These are phyloP conservation scores for Oryza glumipatula DNA, from an alignment of 176 grass and related monocot species.

Conservation along the genomic window DNA sequence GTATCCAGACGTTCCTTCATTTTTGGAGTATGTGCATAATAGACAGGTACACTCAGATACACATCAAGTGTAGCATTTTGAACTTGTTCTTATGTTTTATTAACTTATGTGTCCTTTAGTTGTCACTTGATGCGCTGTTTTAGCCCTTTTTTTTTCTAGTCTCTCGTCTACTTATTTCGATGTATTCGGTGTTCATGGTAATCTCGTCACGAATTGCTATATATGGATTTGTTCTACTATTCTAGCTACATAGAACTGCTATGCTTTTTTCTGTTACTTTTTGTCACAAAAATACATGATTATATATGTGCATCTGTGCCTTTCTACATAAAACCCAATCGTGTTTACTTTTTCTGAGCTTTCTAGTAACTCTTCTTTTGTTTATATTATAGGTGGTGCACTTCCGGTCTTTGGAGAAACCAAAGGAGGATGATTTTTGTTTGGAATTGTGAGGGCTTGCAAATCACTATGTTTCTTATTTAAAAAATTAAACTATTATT, in stretches of 20 bases:
- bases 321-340: slow-evolving; percentile 19
- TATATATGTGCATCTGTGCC: slow-evolving; percentile 9
- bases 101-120: background rate
- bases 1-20: slow-evolving; percentile 92
- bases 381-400: slow-evolving; percentile 75
- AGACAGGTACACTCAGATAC: slow-evolving; percentile 72
- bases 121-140: background rate
- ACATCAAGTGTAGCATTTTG: slow-evolving; percentile 28
- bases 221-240: slow-evolving; percentile 2
- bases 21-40: slow-evolving; percentile 98
- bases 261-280: slow-evolving; percentile 11
- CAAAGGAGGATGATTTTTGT: slow-evolving; percentile 94
- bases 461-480: slow-evolving; percentile 3
- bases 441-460: slow-evolving; percentile 76
- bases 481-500: slow-evolving; percentile 6
- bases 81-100: slow-evolving; percentile 15
- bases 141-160: background rate
- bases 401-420: slow-evolving; percentile 87
- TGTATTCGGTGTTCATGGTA: slow-evolving; percentile 23
- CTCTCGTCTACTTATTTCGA: slow-evolving; percentile 27
- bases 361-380: slow-evolving; percentile 3
- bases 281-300: slow-evolving; percentile 7
- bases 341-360: slow-evolving; percentile 17
- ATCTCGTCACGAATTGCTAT: slow-evolving; percentile 8
- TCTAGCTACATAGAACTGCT: background rate